These are phyloP conservation scores for Otatea glauca DNA, from an alignment of 176 grass and related monocot genomes.

Conservation along the genomic window DNA sequence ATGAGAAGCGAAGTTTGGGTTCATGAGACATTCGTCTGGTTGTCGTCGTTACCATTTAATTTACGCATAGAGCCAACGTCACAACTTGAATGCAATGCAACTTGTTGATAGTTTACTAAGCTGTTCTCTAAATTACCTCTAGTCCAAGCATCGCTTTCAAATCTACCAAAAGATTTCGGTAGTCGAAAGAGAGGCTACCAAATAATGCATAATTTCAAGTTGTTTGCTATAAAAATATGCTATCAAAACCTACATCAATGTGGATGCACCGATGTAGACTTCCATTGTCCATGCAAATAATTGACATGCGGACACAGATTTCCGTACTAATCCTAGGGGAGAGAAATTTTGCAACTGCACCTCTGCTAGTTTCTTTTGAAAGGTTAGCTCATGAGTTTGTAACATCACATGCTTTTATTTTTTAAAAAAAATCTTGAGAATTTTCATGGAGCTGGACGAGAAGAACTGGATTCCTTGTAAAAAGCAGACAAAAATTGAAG, in stretches of 20 bases:
- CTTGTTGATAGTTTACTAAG: not conserved
- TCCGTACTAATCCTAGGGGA: not conserved
- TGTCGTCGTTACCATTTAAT: not conserved
- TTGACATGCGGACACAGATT: not conserved
- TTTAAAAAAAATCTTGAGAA: not conserved
- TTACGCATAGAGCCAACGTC: not conserved
- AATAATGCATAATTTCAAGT: not conserved
- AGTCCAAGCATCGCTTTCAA: slow-evolving; percentile 22
- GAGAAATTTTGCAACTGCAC: not conserved
- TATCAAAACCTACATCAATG: not conserved
- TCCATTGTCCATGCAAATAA: not conserved
- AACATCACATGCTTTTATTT: not conserved
- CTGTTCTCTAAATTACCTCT: not conserved
- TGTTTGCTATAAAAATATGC: not conserved
- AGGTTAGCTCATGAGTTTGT: not conserved
- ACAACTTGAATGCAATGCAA: slow-evolving; percentile 5
- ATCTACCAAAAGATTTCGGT: not conserved
- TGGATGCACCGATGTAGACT: not conserved
- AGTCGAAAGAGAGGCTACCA: not conserved
- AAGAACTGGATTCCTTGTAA: not conserved
- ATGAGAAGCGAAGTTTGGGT: not conserved
- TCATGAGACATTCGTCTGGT: not conserved
- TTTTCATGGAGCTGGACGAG: not conserved
- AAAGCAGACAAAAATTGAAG: not conserved
- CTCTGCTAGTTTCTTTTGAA: not conserved